Conservation (phyloP, 1,139 yeast species). For the Diutina mesorugosa region DNA sequence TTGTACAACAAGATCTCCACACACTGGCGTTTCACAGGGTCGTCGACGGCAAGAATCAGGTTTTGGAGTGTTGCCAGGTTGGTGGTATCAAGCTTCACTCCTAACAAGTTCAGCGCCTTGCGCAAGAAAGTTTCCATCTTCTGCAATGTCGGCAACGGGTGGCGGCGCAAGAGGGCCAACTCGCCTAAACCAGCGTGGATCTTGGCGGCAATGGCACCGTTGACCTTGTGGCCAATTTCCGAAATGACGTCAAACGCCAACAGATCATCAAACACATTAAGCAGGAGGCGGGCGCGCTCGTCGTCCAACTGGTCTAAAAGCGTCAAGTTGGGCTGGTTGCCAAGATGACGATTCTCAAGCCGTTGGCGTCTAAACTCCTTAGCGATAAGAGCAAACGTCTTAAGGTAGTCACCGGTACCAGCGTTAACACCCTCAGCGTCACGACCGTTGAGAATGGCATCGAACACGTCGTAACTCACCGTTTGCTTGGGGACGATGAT, state of each 20-base stretch:
- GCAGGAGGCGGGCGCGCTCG: constrained; percentile 57
- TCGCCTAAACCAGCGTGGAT: constrained; percentile 70
- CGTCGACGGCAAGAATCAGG: constrained; percentile 54
- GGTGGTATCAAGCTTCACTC: constrained; percentile 61
- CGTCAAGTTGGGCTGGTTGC: constrained; percentile 45
- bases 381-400: constrained; percentile 53
- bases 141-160: constrained; percentile 70
- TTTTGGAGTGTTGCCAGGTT: constrained; percentile 62
- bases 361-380: constrained; percentile 66
- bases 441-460: constrained; percentile 27
- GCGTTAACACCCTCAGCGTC: constrained; percentile 25
- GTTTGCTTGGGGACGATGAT: constrained; percentile 48
- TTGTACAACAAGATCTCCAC: constrained; percentile 72
- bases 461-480: constrained; percentile 41
- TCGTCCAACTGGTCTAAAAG: constrained; percentile 77
- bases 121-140: constrained; percentile 72
- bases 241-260: constrained; percentile 48
- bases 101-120: constrained; percentile 47
- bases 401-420: constrained; percentile 56
- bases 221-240: constrained; percentile 73
- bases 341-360: constrained; percentile 36
- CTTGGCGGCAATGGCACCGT: constrained; percentile 76
- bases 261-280: constrained; percentile 61
- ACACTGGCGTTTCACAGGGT: constrained; percentile 55
- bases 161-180: constrained; percentile 75